Evolutionary conservation across 2,329 filamentous ascomycete genomes (phyloP), one percentile per base, ranked within the genome.

Genomic region (Aspergillus pseudonomiae): DNA sequence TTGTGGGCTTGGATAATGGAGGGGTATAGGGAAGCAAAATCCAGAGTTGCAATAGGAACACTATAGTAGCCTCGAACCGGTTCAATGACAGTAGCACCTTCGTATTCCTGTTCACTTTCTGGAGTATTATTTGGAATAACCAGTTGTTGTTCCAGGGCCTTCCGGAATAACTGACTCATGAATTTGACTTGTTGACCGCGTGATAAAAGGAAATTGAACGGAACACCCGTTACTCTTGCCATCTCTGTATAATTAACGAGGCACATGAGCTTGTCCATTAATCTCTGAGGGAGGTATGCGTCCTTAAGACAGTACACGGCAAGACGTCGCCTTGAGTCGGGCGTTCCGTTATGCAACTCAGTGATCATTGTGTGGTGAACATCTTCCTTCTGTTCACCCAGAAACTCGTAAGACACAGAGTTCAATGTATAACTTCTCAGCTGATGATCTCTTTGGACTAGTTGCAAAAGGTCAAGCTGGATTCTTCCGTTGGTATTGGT

Each of bases 361-460:
- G 96, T 99, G 72, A 99, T 99, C 93, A 99, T 99, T 3, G 94
- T 97, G 79, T 99, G 90, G 74, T 99, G 95, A 3, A 99, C 95
- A 78, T 99, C 95, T 79, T 99, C 95, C 75, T 99, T 99, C 76
- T 99, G 95, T 76, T 99, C 95, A 54, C 93, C 93, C 28, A 99
- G 78, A 73, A 99, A 99, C 68, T 99, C 91, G 5, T 95, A 91
- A 69, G 89, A 96, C 6, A 99, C 95, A 1, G 95, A 97, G 78
- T 99, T 99, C 32, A 99, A 85, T 0, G 95, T 99, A 77, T 99
- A 99, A 80, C 94, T 98, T 82, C 95, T 87, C 39, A 99, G 83
- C 21, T 99, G 95, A 71, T 99, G 89, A 73, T 99, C 96, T 70
- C 96, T 87, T 77, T 99, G 95, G 57, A 99, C 89, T 36, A 99